Evolutionary conservation across 1,284 basidiomycete species (phyloP), one percentile per base, ranked within the genome.

Genomic region (Irpex sp.): DNA sequence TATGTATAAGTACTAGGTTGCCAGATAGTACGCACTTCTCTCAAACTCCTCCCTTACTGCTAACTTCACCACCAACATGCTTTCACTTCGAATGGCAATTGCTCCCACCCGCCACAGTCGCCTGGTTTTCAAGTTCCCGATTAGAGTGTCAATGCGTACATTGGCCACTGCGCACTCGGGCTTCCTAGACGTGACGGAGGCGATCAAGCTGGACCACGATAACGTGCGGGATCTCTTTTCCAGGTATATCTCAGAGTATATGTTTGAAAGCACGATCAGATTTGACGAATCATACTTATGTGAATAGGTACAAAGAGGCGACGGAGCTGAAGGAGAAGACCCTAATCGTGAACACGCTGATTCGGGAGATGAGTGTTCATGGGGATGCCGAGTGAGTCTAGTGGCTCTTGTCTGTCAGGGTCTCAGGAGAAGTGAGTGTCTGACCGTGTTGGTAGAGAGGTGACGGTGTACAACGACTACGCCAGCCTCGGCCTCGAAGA

Each of bases 181-280:
- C 15, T 35, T 63, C 26, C 64, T 71, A 47, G 67, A 71, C 47
- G 66, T 70, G 17, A 65, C 66, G 15, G 53, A 63, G 50, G 68
- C 70, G 63, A 68, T 71, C 64, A 70, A 68, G 65, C 58, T 70
- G 61, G 71, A 70, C 67, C 70, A 72, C 65, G 68, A 71, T 65
- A 72, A 71, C 62, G 68, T 72, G 61, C 67, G 71, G 47, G 70
- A 72, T 59, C 67, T 71, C 51, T 70, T 65, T 46, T 58, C 64
- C 31, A 60, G 69, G 66, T 70, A 21, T 1, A 46, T 39, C 59
- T 19, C 19, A 31, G 17, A 8, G 13, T 8, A 17, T 36, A 33
- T 51, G 1, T 9, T 7, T 2, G 17, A 31, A 21, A 9, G 43
- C 21, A 21, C 19, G 13, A 31, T 57, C n/a, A 13, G 11, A 61